Evolutionary conservation across 768 basidiomycete genomes (phyloP).

Genomic region (Obba rivulosa): DNA sequence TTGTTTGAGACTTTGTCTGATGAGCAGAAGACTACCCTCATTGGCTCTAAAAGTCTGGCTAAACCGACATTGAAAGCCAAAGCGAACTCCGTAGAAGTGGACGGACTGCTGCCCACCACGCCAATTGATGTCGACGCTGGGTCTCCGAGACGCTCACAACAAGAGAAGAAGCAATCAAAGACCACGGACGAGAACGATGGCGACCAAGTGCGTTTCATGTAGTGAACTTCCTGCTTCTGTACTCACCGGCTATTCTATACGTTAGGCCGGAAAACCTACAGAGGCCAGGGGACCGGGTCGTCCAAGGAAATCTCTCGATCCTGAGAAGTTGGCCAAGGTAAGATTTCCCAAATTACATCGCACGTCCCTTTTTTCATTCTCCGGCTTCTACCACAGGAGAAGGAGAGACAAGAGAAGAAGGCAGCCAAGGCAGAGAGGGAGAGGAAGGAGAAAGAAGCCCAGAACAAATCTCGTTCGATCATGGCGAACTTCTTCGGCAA

Average conservation of each 20-base stretch:
- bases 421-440: slow-evolving; percentile 65
- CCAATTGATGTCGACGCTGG: too few relatives aligned
- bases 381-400: slow-evolving; percentile 41
- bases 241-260: too few relatives aligned
- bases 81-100: background rate
- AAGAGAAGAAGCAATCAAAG: background rate
- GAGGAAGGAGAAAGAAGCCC: slow-evolving; percentile 63
- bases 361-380: background rate
- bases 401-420: slow-evolving; percentile 63
- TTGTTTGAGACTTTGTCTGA: slow-evolving; percentile 56
- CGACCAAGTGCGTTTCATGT: background rate
- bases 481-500: slow-evolving; percentile 80
- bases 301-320: slow-evolving; percentile 47
- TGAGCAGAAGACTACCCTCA: slow-evolving; percentile 48
- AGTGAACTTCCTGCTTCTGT: background rate
- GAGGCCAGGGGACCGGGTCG: slow-evolving; percentile 28
- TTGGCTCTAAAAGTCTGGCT: slow-evolving; percentile 30
- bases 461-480: slow-evolving; percentile 66
- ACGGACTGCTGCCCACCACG: background rate
- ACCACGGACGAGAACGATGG: background rate
- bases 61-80: slow-evolving; percentile 5
- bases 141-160: background rate
- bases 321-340: slow-evolving; percentile 58
- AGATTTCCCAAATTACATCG: background rate
- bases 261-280: background rate